Evolutionary conservation across 75 land plant genomes (phyloP), one percentile per base, ranked within the genome.

Genomic region (Azolla pinnata): DNA sequence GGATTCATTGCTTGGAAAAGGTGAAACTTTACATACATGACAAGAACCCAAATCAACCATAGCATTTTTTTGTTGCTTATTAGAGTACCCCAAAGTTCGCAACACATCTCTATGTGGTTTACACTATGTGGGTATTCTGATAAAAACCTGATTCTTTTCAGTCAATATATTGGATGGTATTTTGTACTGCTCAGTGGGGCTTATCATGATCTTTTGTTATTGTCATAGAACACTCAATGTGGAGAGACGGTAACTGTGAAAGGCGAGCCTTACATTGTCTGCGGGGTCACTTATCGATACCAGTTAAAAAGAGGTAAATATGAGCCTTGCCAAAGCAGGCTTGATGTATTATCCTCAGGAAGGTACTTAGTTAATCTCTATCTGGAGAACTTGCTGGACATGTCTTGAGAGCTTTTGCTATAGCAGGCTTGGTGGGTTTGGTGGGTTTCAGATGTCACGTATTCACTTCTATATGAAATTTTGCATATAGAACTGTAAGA

Each of bases 181-280:
- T 14, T 38, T 29, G 46, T 34, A n/a, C n/a, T n/a, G n/a, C n/a
- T n/a, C n/a, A n/a, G n/a, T n/a, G n/a, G n/a, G n/a, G n/a, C n/a
- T n/a, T n/a, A n/a, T n/a, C n/a, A n/a, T 61, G 12, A 53, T 48
- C 26, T 53, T 40, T 12, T 47, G 29, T 20, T 44, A 34, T 61
- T 29, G 46, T 14, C 29, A 29, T 85, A 95, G 97, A 90, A 95
- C 61, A 77, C 85, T 53, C 99, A 95, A 30, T 86, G 97, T 68
- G 99, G 97, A 4, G 99, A 95, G 67, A 79, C 79, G 44, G 88
- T 95, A 30, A 87, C 87, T 24, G 88, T 95, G 33, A 89, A 89
- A 67, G 99, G 82, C 48, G 84, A 83, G 66, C 51, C 75, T 2
- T 95, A 95, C 59, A 86, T 81, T 14, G 80, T 95, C 28, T 90